Evolutionary conservation across 1,284 basidiomycete species (phyloP), one percentile per base, ranked within the genome.

Genomic region (Apiotrichum domesticum): DNA sequence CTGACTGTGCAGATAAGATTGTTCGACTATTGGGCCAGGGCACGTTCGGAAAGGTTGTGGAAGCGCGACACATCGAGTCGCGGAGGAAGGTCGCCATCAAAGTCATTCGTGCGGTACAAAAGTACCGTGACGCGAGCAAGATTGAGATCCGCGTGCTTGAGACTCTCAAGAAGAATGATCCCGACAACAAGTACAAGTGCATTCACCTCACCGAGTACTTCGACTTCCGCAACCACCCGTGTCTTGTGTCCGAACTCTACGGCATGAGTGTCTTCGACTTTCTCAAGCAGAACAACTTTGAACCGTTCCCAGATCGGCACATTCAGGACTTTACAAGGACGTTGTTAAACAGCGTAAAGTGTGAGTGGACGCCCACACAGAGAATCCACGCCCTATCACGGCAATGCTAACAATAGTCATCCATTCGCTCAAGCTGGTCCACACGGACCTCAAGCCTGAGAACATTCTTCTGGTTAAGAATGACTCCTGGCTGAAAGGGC

Each of bases 221-320:
- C 76, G 94, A 97, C 79, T 93, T 90, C 77, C 85, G 90, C 64
- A 97, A 97, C 78, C 96, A 99, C 76, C 94, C 98, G 66, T 99
- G 96, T 75, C 82, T 99, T 44, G 96, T 98, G 46, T 94, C 94
- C 6, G 95, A 98, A 74, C 82, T 99, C 39, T 82, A 98, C 51
- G 93, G 93, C 63, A 91, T 94, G 86, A 98, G 93, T 77, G 90
- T 99, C 29, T 99, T 98, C 72, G 96, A 99, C 74, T 99, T 98
- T 73, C 81, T 99, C 68, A 98, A 98, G 80, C 91, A 96, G 72
- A 99, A 99, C 78, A 85, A 88, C 60, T 99, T 98, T 77, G 85
- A 89, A 48, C 92, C 96, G 2, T 99, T 99, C 76, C 95, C 95
- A 55, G 86, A 91, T 62, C 83, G 86, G 62, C 94, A 99, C 70